A percentile compares a stretch with the other conserved stretches of the same genome.
These are phyloP conservation scores for Carex parvula DNA, from an alignment of 176 grass and related monocot species.

Conservation along the genomic window DNA sequence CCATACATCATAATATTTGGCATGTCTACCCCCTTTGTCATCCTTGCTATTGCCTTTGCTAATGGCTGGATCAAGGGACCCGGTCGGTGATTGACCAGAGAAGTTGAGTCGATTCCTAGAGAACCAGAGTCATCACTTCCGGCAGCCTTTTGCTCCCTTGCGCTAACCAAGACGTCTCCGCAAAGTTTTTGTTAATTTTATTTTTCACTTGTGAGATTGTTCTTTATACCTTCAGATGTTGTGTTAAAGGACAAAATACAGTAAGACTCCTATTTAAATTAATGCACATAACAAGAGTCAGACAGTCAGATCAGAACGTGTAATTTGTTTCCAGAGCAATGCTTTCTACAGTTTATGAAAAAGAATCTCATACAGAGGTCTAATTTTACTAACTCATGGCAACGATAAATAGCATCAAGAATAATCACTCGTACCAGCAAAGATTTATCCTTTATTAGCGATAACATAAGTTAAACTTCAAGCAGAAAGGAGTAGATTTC, in stretches of 20 bases:
- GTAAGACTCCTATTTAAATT: neutral
- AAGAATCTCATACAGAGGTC: neutral
- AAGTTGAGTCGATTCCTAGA: neutral
- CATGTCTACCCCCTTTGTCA: conserved; percentile 86
- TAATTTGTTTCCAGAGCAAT: neutral
- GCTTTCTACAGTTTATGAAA: neutral
- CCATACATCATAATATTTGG: conserved; percentile 96
- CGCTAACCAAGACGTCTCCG: conserved; percentile 1
- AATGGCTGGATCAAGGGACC: conserved; percentile 89
- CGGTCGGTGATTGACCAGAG: conserved; percentile 31
- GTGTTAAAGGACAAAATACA: neutral
- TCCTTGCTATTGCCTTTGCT: conserved; percentile 88
- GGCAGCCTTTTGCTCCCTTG: neutral
- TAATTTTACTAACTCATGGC: neutral
- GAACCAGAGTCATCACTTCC: neutral
- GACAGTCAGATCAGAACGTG: neutral
- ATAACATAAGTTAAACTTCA: neutral
- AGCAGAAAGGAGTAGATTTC: neutral
- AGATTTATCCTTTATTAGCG: neutral
- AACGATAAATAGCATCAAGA: neutral
- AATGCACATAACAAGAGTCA: neutral
- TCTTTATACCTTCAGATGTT: neutral
- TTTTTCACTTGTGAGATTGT: neutral
- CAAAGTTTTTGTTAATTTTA: conserved; percentile 20
- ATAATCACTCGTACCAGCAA: neutral